Evolutionary conservation across 176 grass and related monocot genomes (phyloP).

Genomic region (Eremochloa ophiuroides): DNA sequence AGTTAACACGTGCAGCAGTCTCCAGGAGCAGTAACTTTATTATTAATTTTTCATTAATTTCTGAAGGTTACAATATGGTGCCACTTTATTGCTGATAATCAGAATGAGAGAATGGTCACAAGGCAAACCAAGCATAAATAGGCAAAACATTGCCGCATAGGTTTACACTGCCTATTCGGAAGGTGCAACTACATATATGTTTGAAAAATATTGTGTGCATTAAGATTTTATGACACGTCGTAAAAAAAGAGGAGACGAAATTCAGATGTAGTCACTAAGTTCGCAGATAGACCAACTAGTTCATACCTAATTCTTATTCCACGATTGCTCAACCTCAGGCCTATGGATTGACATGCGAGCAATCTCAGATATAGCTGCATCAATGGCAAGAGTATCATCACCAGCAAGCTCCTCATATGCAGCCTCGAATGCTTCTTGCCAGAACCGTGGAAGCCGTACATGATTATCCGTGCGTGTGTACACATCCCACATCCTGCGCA

Average conservation of each 20-base stretch:
- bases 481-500: conserved; percentile 77
- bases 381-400: conserved; percentile 48
- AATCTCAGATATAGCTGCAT: conserved; percentile 67
- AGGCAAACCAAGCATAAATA: not conserved
- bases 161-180: not conserved
- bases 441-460: conserved; percentile 57
- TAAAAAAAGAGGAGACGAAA: not conserved
- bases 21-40: not conserved
- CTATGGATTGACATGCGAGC: conserved; percentile 61
- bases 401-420: conserved; percentile 80
- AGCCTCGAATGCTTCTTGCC: conserved; percentile 89
- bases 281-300: not conserved
- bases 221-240: not conserved
- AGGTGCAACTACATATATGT: not conserved
- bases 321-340: conserved; percentile 53
- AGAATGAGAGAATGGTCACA: not conserved
- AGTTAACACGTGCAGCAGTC: not conserved
- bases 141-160: not conserved
- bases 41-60: not conserved
- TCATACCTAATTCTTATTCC: conserved; percentile 32
- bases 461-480: conserved; percentile 58
- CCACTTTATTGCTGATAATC: not conserved
- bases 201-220: not conserved
- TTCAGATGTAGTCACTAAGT: not conserved
- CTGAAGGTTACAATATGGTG: not conserved